Evolutionary conservation across 179 eudicot species (phyloP).

Genomic region (Carnegiea gigantea): DNA sequence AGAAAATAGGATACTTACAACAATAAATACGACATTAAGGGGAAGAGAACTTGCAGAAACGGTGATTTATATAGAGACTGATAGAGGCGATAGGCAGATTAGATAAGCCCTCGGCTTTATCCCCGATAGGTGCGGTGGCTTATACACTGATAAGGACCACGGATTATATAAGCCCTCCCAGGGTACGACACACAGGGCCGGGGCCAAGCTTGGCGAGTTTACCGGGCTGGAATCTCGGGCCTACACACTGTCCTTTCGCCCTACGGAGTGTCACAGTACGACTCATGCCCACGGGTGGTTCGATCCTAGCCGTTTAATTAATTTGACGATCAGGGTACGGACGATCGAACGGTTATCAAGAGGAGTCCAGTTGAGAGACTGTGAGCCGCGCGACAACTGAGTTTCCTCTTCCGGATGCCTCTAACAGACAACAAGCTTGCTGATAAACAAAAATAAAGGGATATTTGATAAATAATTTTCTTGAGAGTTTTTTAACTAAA

Average conservation of each 20-base stretch:
- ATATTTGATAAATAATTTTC: too few relatives aligned
- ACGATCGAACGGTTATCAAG: neutral
- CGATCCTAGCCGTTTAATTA: neutral
- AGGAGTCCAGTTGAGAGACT: neutral
- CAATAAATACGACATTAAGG: conserved; percentile 20
- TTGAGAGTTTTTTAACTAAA: too few relatives aligned
- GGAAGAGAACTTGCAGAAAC: conserved; percentile 28
- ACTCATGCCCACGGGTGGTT: neutral
- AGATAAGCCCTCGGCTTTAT: conserved; percentile 13
- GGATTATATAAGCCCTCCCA: neutral
- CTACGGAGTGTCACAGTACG: neutral
- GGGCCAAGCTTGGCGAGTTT: conserved; percentile 24
- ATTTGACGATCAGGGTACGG: neutral
- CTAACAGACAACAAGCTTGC: conserved; percentile 10
- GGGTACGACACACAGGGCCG: conserved; percentile 34
- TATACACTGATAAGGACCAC: conserved; percentile 18
- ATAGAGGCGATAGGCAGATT: conserved; percentile 32
- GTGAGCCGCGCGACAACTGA: neutral
- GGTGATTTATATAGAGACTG: conserved; percentile 25
- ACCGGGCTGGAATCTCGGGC: conserved; percentile 5
- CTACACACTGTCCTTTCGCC: conserved; percentile 17
- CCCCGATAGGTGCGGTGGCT: neutral
- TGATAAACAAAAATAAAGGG: too few relatives aligned
- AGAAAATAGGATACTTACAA: conserved; percentile 14
- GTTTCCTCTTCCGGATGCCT: neutral